Percentiles rank a stretch among this genome's conserved stretches.
Evolutionary conservation across 768 basidiomycete genomes (phyloP).

Genomic region (Termitomyces sp.): DNA sequence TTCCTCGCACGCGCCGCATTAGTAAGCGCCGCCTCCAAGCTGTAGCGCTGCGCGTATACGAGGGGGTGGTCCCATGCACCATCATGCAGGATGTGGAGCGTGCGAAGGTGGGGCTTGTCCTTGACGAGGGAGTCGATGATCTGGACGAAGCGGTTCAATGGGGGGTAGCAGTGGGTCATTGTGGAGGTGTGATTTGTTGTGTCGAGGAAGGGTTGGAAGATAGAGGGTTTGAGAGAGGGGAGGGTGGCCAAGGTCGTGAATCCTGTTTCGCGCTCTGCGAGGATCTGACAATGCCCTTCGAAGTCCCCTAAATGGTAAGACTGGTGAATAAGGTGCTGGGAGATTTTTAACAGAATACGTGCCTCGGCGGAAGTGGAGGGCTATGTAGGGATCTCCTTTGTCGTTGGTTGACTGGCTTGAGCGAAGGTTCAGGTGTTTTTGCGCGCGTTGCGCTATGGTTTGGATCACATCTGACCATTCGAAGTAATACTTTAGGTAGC

Average conservation of each 20-base stretch:
- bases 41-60: slow-evolving; percentile 37
- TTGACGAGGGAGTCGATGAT: slow-evolving; percentile 30
- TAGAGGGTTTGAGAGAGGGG: slow-evolving; percentile 27
- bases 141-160: slow-evolving; percentile 34
- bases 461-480: slow-evolving; percentile 34
- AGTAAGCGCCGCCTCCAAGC: slow-evolving; percentile 30
- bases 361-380: slow-evolving; percentile 43
- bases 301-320: slow-evolving; percentile 30
- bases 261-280: slow-evolving; percentile 27
- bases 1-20: slow-evolving; percentile 25
- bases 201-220: slow-evolving; percentile 31
- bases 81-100: slow-evolving; percentile 40
- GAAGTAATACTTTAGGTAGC: slow-evolving; percentile 33
- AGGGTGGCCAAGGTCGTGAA: slow-evolving; percentile 46
- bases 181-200: slow-evolving; percentile 28
- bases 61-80: slow-evolving; percentile 42
- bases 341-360: neutral
- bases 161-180: slow-evolving; percentile 40
- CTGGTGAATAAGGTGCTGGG: neutral
- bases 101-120: slow-evolving; percentile 29
- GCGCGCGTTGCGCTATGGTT: slow-evolving; percentile 28
- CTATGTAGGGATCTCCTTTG: slow-evolving; percentile 34
- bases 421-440: slow-evolving; percentile 26
- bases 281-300: slow-evolving; percentile 33
- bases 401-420: slow-evolving; percentile 13